Conservation (phyloP, 1,284 basidiomycete species). For the Trichosporon coremiiforme region DNA sequence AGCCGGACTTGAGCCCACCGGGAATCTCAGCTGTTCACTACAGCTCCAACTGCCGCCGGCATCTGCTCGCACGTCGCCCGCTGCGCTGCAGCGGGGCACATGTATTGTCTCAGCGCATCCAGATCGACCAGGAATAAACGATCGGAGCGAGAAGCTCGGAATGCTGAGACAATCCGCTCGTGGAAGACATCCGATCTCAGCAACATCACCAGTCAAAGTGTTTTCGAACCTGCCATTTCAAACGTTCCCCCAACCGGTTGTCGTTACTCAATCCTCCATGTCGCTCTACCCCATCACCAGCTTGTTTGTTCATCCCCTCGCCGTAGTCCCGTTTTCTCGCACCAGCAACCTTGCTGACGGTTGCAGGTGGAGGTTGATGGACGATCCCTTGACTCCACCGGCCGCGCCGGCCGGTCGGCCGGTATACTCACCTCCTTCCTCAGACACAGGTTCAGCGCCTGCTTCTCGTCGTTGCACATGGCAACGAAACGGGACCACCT, state of each 20-base stretch:
- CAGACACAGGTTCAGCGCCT: constrained; percentile 71
- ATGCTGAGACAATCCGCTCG: not conserved
- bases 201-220: no score
- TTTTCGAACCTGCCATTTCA: no score
- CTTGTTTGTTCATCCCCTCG: no score
- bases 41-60: constrained; percentile 2
- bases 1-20: not conserved
- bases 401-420: not conserved
- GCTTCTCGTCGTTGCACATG: constrained; percentile 70
- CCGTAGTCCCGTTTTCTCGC: no score
- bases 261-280: no score
- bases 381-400: no score
- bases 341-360: no score
- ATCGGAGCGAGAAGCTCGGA: not conserved
- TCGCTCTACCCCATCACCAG: no score
- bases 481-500: constrained; percentile 41
- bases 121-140: not conserved
- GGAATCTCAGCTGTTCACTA: not conserved
- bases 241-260: no score
- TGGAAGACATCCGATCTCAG: not conserved
- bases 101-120: not conserved
- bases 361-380: no score
- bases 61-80: not conserved
- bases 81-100: not conserved
- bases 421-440: constrained; percentile 66